Evolutionary conservation across 495 filamentous ascomycete genomes (phyloP).

Genomic region (Venustampulla echinocandica): DNA sequence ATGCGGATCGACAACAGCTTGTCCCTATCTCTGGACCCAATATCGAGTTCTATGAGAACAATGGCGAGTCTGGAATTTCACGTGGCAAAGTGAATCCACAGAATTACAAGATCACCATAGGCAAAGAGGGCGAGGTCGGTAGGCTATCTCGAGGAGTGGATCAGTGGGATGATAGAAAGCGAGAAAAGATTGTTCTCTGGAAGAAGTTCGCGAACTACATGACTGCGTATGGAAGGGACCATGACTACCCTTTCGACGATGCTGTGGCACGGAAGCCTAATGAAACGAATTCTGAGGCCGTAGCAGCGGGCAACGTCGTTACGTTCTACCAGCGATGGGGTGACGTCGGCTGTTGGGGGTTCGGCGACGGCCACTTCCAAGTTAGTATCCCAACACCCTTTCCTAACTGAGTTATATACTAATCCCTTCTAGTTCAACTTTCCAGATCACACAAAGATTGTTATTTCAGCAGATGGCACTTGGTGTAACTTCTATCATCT

Average conservation of each 20-base stretch:
- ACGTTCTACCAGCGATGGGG: conserved; percentile 86
- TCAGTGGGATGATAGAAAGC: conserved; percentile 58
- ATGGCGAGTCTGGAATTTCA: conserved; percentile 54
- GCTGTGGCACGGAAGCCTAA: conserved; percentile 36
- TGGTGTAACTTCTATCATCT: conserved; percentile 84
- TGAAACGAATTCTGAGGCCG: conserved; percentile 38
- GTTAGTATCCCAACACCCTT: conserved; percentile 30
- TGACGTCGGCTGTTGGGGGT: conserved; percentile 83
- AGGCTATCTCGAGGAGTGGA: conserved; percentile 43
- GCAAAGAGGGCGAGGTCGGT: conserved; percentile 43
- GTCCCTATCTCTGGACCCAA: conserved; percentile 50
- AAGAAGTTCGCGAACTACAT: conserved; percentile 95
- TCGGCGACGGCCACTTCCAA: conserved; percentile 79
- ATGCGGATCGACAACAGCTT: conserved; percentile 54
- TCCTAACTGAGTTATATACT: conserved; percentile 10
- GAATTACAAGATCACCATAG: conserved; percentile 46
- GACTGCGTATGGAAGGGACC: conserved; percentile 52
- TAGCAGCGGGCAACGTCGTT: conserved; percentile 53
- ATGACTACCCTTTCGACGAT: conserved; percentile 38
- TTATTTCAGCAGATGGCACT: conserved; percentile 63
- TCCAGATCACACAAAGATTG: conserved; percentile 91
- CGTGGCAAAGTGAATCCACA: conserved; percentile 52
- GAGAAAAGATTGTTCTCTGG: conserved; percentile 70
- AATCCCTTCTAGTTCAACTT: conserved; percentile 68
- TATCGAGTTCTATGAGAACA: conserved; percentile 75